Conservation (phyloP, 306 rosid species). For the Cicer chorassanicum region DNA sequence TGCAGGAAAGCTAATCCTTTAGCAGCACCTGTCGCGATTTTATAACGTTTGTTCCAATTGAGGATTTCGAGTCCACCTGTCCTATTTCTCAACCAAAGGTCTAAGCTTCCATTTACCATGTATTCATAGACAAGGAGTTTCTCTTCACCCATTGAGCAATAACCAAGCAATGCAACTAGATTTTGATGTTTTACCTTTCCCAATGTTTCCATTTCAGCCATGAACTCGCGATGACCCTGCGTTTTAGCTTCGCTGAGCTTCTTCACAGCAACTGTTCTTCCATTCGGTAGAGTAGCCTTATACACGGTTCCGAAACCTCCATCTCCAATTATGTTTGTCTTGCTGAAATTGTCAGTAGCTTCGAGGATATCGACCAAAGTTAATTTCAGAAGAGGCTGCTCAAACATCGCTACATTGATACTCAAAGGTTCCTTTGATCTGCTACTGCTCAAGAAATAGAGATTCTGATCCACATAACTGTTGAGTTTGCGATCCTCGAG, state of each 20-base stretch:
- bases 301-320: conserved; percentile 99
- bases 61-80: conserved; percentile 84
- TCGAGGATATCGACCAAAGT: conserved; percentile 75
- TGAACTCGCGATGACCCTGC: conserved; percentile 92
- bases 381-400: conserved; percentile 89
- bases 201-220: conserved; percentile 97
- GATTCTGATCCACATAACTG: conserved; percentile 70
- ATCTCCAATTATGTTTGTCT: conserved; percentile 91
- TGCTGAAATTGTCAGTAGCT: conserved; percentile 97
- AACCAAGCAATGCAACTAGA: conserved; percentile 86
- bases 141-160: conserved; percentile 90
- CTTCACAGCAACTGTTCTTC: conserved; percentile 87
- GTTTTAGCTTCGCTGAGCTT: conserved; percentile 93
- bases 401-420: conserved; percentile 91
- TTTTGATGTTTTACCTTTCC: conserved; percentile 96
- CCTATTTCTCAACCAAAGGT: conserved; percentile 88
- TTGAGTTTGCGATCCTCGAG: conserved; percentile 67
- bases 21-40: conserved; percentile 77
- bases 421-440: conserved; percentile 92
- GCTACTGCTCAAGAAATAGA: conserved; percentile 89
- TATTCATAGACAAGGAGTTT: conserved; percentile 95
- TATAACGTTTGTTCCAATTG: conserved; percentile 82
- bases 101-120: conserved; percentile 95
- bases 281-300: conserved; percentile 82
- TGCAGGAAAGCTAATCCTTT: conserved; percentile 91